Evolutionary conservation across 176 grass and related monocot species (phyloP).

Genomic region (Dactylis glomerata): DNA sequence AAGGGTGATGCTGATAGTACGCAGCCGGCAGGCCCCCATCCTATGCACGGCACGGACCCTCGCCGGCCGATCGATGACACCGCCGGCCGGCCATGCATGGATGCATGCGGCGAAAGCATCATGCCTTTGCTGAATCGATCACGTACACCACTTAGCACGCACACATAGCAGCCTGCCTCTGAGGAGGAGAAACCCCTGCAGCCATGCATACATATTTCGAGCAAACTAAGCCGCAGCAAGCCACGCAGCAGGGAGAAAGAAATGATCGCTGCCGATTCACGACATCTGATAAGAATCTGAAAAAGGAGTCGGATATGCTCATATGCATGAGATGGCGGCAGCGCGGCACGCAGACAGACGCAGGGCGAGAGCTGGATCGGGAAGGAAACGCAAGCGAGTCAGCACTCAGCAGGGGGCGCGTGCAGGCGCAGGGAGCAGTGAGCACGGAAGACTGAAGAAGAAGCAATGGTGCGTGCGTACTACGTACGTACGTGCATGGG

Average conservation of each 20-base stretch:
- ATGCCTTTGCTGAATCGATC: neutral
- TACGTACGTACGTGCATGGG: neutral
- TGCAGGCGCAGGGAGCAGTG: no score
- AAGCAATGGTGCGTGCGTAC: no score
- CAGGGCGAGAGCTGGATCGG: no score
- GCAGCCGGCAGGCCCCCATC: no score
- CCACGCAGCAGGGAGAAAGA: neutral
- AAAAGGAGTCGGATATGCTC: neutral
- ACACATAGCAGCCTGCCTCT: neutral
- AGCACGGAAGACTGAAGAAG: no score
- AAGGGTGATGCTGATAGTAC: no score
- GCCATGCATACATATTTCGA: neutral
- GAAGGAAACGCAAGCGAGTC: no score
- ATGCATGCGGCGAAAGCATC: slow-evolving; percentile 2
- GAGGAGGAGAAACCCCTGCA: neutral
- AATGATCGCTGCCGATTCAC: neutral
- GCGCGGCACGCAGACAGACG: no score
- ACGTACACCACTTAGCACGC: neutral
- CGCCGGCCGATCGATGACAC: neutral
- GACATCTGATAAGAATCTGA: neutral
- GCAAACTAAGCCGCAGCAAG: neutral
- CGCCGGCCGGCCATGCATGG: neutral
- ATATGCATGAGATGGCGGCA: neutral
- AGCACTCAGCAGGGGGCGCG: no score
- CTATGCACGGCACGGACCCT: no score